Evolutionary conservation across 2,329 filamentous ascomycete species (phyloP).

Genomic region (Sclerotinia minor): DNA sequence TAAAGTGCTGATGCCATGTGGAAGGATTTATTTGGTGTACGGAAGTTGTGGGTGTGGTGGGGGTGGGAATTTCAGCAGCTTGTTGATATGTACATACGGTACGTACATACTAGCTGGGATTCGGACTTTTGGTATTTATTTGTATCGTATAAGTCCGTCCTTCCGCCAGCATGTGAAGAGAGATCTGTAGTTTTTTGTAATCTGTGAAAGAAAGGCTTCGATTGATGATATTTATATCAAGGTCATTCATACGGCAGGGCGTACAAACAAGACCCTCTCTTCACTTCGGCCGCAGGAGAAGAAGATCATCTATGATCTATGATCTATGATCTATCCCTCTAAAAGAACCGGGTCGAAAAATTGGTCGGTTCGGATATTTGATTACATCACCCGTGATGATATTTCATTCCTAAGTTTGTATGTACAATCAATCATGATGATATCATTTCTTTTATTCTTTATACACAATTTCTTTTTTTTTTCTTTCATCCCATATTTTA

Average conservation of each 20-base stretch:
- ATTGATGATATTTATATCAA: neutral
- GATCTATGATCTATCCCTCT: no score
- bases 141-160: no score
- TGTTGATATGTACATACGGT: no score
- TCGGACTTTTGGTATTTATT: no score
- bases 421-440: neutral
- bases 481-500: neutral
- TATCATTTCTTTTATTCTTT: neutral
- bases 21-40: slow-evolving; percentile 4
- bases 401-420: neutral
- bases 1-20: slow-evolving; percentile 13
- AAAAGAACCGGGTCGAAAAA: neutral
- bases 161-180: no score
- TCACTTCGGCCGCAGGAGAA: neutral
- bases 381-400: neutral
- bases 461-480: no score
- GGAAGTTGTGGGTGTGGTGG: neutral
- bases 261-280: neutral
- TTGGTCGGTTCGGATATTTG: no score
- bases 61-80: neutral
- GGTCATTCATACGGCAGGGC: no score
- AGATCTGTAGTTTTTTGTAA: neutral
- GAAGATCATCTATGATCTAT: neutral
- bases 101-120: neutral
- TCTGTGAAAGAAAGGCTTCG: neutral